A percentile compares a stretch with the other conserved stretches of the same genome.
Evolutionary conservation across 805 yeast species (phyloP).

Genomic region (Kodamaea laetipori): DNA sequence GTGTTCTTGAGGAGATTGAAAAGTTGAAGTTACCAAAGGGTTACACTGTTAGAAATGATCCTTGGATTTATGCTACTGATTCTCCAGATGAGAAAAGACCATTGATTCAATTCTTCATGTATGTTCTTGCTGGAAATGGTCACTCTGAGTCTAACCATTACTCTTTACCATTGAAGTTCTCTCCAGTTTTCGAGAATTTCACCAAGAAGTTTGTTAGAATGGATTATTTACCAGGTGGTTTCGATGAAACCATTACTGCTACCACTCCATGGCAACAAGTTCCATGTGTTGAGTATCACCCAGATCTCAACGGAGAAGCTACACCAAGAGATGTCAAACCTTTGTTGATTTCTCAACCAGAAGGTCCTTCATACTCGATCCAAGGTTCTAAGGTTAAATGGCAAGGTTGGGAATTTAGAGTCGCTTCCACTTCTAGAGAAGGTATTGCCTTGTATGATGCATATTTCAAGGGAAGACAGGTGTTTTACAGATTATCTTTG

Average conservation of each 20-base stretch:
- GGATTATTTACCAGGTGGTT: slow-evolving; percentile 73
- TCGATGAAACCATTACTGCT: slow-evolving; percentile 58
- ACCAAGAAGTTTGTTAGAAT: slow-evolving; percentile 65
- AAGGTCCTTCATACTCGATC: slow-evolving; percentile 73
- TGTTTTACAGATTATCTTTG: slow-evolving; percentile 69
- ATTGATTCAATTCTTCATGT: slow-evolving; percentile 75
- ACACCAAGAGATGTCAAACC: slow-evolving; percentile 64
- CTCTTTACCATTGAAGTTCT: slow-evolving; percentile 70
- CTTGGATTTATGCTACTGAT: slow-evolving; percentile 88
- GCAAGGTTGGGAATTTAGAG: slow-evolving; percentile 86
- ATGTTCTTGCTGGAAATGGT: slow-evolving; percentile 60
- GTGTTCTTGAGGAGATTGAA: slow-evolving; percentile 61
- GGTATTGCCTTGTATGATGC: slow-evolving; percentile 77
- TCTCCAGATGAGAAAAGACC: slow-evolving; percentile 60
- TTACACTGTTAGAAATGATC: slow-evolving; percentile 62
- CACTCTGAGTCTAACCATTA: slow-evolving; percentile 76
- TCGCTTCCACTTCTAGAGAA: slow-evolving; percentile 70
- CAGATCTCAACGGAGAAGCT: slow-evolving; percentile 61
- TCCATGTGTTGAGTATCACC: slow-evolving; percentile 69
- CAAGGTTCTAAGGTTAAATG: slow-evolving; percentile 65
- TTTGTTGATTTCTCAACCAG: slow-evolving; percentile 69
- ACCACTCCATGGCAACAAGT: slow-evolving; percentile 65
- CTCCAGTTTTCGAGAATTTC: slow-evolving; percentile 69
- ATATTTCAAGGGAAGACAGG: slow-evolving; percentile 72
- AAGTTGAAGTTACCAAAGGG: slow-evolving; percentile 64